Base-by-base conservation (phyloP, 2,329 filamentous ascomycete species). In the Onygenales sp. region DNA sequence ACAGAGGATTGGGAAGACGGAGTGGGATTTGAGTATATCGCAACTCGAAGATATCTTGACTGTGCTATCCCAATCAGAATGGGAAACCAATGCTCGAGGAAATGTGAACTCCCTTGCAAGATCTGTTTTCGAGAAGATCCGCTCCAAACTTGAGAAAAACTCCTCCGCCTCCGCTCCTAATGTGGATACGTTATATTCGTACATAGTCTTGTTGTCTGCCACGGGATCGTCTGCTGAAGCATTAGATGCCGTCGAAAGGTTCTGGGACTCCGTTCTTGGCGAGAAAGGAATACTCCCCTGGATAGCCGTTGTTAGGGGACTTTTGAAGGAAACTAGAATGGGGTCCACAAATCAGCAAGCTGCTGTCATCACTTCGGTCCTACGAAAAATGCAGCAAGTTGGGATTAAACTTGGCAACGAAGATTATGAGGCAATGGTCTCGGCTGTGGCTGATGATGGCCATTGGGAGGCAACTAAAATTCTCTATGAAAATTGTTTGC, bases 401-500 rank as follows among this genome's bases (percentile, higher is more conserved):
- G 61, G 63, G 21, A 56, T 62, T 45, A 64, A 64, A 3, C 69
- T 78, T 45, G 69, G 72, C 39, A 59, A 63, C 9, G 45, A 53
- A 2, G 69, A 72, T 31, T 75, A 78, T 53, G 63, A 71, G 53
- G 61, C 79, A 36, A 73, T 93, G 65, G 77, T 84, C 2, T 68
- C 67, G 0, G 86, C 85, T 60, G 89, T 84, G 60, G 80, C 84
- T 1, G 66, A 73, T 10, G 75, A 74, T 44, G 72, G 83, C 59
- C 73, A 82, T 46, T 64, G 85, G 3, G 66, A 75, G n/a, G 78
- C 81, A 56, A 84, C 84, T 2, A 84, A 86, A 62, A 65, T 74
- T 10, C 89, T 89, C 81, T 90, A 86, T 61, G 70, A 78, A 21
- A 80, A 78, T 57, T 74, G 78, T 1, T 70, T 83, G 3, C 62